Evolutionary conservation across 2,329 filamentous ascomycete genomes (phyloP), one percentile per base, ranked within the genome.

Genomic region (Alternaria ethzedia): DNA sequence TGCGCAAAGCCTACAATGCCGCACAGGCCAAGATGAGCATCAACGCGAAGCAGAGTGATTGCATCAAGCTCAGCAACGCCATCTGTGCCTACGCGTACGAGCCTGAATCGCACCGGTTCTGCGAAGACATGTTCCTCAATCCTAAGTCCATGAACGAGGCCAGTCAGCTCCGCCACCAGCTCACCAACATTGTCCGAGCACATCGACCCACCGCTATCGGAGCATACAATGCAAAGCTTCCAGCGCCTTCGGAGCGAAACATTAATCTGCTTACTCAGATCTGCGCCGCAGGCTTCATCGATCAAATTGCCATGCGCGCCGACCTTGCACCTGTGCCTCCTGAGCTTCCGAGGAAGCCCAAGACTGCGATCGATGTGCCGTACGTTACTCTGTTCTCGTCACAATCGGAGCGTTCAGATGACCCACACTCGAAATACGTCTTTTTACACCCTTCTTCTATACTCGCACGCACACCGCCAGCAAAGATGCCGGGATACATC

Each of bases 261-360:
- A 83, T 96, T 26, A 89, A 90, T 50, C 89, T 93, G 1, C 84
- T 99, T 26, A 97, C 96, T 79, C 93, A 97, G 76, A 96, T 98
- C 82, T 89, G 93, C 21, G 93, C 95, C 0, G 91, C 93, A 0
- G 96, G 95, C 1, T 98, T 97, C 82, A 89, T 98, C 74, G 96
- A 99, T 80, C 92, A 97, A 70, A 87, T 99, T 44, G 96, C 96
- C 49, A 94, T 98, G 70, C 92, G 96, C 64, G 93, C 92, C 5
- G 95, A 99, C 79, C 84, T 93, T n/a, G 86, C 93, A 0, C 92
- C 93, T 1, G 86, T 86, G 12, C 91, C 92, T 1, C 75, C 77
- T 2, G 75, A 78, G 13, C 67, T 79, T 2, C 63, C 72, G 3
- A 86, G 90, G 17, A 93, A 91, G 65, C 92, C 94, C 0, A 89